A percentile compares a stretch with the other conserved stretches of the same genome.
Evolutionary conservation across 495 filamentous ascomycete genomes (phyloP).

Genomic region (Penicillium crystallinum): DNA sequence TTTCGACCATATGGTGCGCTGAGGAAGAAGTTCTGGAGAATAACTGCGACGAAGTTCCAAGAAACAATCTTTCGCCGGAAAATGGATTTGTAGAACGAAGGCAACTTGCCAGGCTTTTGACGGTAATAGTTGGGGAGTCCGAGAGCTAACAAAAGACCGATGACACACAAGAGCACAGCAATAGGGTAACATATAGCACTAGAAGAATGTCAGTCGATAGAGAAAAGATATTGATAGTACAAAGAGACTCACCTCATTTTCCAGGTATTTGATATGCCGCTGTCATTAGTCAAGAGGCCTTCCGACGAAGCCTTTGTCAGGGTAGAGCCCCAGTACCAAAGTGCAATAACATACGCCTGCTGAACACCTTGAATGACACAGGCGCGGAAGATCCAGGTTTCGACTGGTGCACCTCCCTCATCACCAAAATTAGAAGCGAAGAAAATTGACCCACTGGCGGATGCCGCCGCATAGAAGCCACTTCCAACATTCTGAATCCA

Average conservation of each 20-base stretch:
- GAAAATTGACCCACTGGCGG: slow-evolving; percentile 46
- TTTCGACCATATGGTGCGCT: slow-evolving; percentile 47
- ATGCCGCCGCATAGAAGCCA: slow-evolving; percentile 43
- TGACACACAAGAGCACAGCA: slow-evolving; percentile 31
- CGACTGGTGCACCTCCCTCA: slow-evolving; percentile 44
- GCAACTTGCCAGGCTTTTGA: slow-evolving; percentile 61
- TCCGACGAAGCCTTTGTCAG: slow-evolving; percentile 30
- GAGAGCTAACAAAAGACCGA: slow-evolving; percentile 37
- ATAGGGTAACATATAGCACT: slow-evolving; percentile 45
- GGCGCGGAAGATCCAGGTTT: slow-evolving; percentile 47
- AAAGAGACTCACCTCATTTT: slow-evolving; percentile 37
- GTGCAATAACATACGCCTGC: slow-evolving; percentile 43
- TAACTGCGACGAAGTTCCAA: slow-evolving; percentile 45
- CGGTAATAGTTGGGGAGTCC: slow-evolving; percentile 48
- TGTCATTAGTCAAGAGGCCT: slow-evolving; percentile 28
- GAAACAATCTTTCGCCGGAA: slow-evolving; percentile 42
- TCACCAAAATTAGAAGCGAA: slow-evolving; percentile 50
- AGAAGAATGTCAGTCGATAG: slow-evolving; percentile 11
- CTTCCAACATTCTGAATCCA: slow-evolving; percentile 47
- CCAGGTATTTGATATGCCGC: slow-evolving; percentile 37
- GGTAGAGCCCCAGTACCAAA: slow-evolving; percentile 49
- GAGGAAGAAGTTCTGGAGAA: slow-evolving; percentile 47
- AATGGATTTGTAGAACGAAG: slow-evolving; percentile 47
- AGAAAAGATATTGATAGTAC: not conserved
- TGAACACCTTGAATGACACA: slow-evolving; percentile 47